Conservation (phyloP, 805 yeast species). For the Candida parachauliodes region DNA sequence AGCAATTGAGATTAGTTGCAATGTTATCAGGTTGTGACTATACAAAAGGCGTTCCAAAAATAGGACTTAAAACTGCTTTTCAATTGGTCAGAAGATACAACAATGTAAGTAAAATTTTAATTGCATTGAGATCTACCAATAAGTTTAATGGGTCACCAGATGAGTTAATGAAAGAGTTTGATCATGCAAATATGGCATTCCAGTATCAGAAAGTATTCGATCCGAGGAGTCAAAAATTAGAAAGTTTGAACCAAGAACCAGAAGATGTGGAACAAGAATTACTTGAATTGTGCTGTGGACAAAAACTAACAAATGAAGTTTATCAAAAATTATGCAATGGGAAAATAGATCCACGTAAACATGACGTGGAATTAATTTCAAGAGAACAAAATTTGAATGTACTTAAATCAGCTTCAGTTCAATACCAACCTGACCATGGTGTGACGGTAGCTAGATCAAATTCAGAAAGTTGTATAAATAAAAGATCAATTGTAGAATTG, state of each 20-base stretch:
- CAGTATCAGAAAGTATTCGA: constrained; percentile 82
- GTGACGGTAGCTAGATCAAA: constrained; percentile 1
- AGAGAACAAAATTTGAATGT: constrained; percentile 39
- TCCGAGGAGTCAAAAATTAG: constrained; percentile 48
- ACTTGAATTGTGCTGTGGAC: constrained; percentile 46
- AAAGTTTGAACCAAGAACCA: constrained; percentile 50
- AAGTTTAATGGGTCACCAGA: constrained; percentile 48
- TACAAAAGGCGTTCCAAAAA: constrained; percentile 76
- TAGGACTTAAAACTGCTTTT: constrained; percentile 80
- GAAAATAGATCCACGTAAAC: constrained; percentile 60
- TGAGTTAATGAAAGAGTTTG: constrained; percentile 56
- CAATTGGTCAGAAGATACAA: constrained; percentile 49
- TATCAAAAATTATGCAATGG: constrained; percentile 64
- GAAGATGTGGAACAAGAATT: constrained; percentile 39
- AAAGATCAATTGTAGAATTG: constrained; percentile 5
- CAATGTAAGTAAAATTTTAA: constrained; percentile 53
- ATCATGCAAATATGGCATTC: constrained; percentile 73
- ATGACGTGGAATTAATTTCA: constrained; percentile 37
- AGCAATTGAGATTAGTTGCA: constrained; percentile 71
- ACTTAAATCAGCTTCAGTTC: constrained; percentile 18
- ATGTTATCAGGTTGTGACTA: constrained; percentile 96
- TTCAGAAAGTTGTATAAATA: constrained; percentile 1
- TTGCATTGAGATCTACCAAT: constrained; percentile 58
- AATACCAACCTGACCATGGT: not conserved
- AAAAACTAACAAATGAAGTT: constrained; percentile 37